Conservation (phyloP, 2,329 filamentous ascomycete genomes). For the Leptosphaerulina australis region DNA sequence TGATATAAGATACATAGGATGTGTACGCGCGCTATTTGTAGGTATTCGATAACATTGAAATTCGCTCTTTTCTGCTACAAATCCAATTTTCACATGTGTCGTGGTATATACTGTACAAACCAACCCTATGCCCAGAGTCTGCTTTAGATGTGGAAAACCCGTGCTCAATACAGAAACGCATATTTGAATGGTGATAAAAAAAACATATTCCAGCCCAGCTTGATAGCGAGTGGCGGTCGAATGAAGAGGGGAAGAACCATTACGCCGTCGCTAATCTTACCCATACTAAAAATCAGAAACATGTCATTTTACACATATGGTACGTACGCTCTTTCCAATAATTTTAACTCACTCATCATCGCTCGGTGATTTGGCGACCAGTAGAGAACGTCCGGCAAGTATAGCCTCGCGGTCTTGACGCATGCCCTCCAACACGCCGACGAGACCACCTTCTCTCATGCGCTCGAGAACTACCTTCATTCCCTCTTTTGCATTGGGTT, state of each 20-base stretch:
- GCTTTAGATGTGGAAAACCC: neutral
- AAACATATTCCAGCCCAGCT: conserved; percentile 22
- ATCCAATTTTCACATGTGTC: too few relatives aligned
- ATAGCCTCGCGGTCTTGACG: conserved; percentile 61
- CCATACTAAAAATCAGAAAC: conserved; percentile 20
- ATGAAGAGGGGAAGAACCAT: conserved; percentile 24
- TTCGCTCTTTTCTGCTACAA: too few relatives aligned
- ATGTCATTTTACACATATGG: conserved; percentile 7
- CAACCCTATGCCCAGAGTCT: too few relatives aligned
- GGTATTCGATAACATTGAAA: too few relatives aligned
- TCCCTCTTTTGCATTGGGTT: conserved; percentile 80
- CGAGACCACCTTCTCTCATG: conserved; percentile 68
- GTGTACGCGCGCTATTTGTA: too few relatives aligned
- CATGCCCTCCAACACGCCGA: conserved; percentile 74
- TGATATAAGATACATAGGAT: too few relatives aligned
- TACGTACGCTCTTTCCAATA: neutral
- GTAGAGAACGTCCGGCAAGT: conserved; percentile 32
- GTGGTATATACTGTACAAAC: too few relatives aligned
- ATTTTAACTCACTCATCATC: conserved; percentile 25
- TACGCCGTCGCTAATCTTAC: conserved; percentile 41
- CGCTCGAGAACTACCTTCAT: conserved; percentile 83
- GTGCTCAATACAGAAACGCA: neutral
- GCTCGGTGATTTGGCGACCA: conserved; percentile 16
- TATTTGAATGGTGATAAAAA: conserved; percentile 29
- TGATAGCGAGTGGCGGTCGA: conserved; percentile 13